phyloP scores from a whole-genome alignment of 371 early-diverging fungal genomes.

The Mortierella sp. region DNA sequence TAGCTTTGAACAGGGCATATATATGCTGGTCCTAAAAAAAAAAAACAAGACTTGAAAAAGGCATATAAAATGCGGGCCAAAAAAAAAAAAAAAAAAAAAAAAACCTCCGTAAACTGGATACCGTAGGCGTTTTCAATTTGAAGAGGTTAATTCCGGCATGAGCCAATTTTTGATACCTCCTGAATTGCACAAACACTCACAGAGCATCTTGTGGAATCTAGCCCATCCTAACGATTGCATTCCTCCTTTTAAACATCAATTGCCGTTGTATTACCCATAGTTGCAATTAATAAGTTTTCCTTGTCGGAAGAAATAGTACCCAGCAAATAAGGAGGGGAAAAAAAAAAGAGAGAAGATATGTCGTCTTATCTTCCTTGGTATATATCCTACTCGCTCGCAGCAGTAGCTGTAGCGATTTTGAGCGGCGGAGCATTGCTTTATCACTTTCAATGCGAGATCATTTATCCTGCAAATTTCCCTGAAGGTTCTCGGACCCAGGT shows the following conservation, averaged over 20 bases:
- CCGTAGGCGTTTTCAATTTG: not conserved
- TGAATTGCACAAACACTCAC: not conserved
- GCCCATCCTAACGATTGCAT: not conserved
- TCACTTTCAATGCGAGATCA: conserved; percentile 85
- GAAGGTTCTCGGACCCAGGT: conserved; percentile 80
- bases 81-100: too few relatives aligned
- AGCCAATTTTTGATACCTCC: not conserved
- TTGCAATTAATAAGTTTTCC: too few relatives aligned
- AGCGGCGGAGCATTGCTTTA: conserved; percentile 73
- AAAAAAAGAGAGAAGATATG: conserved; percentile 10
- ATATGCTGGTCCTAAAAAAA: not conserved
- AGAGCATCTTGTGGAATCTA: not conserved
- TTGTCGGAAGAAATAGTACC: not conserved
- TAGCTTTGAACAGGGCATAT: not conserved
- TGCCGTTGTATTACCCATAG: not conserved
- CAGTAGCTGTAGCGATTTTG: conserved; percentile 60
- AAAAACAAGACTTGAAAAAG: too few relatives aligned
- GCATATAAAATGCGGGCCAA: too few relatives aligned
- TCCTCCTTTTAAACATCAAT: not conserved
- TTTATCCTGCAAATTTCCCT: conserved; percentile 88
- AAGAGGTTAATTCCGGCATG: not conserved
- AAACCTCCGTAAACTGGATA: too few relatives aligned
- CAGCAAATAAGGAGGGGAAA: not conserved
- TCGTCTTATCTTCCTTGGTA: conserved; percentile 57
- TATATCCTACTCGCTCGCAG: conserved; percentile 60